A percentile compares a stretch with the other conserved stretches of the same genome.
These are phyloP conservation scores for Naganishia liquefaciens DNA, from an alignment of 1,284 basidiomycete genomes.

Conservation along the genomic window DNA sequence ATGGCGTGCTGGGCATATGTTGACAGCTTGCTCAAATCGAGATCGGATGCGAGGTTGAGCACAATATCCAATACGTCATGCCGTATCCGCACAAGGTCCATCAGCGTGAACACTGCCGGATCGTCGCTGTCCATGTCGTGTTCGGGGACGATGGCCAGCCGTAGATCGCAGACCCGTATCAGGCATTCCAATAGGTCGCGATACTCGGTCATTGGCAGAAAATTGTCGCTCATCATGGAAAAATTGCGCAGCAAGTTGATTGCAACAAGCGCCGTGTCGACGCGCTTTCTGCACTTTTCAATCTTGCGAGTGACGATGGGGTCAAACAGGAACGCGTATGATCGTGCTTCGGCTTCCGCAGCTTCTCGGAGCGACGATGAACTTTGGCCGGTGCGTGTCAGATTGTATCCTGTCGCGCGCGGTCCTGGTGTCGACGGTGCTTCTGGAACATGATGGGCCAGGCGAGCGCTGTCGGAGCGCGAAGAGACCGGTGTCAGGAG, in stretches of 20 bases:
- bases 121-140: conserved; percentile 48
- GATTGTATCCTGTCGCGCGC: neutral
- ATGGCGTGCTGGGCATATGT: conserved; percentile 55
- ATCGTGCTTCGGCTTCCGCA: conserved; percentile 7
- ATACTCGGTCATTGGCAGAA: conserved; percentile 66
- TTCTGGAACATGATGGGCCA: neutral
- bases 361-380: conserved; percentile 13
- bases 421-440: neutral
- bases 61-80: conserved; percentile 76
- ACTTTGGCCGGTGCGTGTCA: neutral
- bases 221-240: conserved; percentile 72
- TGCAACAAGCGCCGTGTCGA: conserved; percentile 67
- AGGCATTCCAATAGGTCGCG: conserved; percentile 67
- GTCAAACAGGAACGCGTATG: conserved; percentile 8
- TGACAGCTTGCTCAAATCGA: conserved; percentile 52
- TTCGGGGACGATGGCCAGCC: conserved; percentile 55
- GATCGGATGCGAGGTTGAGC: conserved; percentile 66
- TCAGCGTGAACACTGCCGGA: conserved; percentile 62
- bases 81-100: conserved; percentile 71
- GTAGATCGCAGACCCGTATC: conserved; percentile 63
- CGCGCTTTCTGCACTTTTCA: conserved; percentile 9
- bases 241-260: conserved; percentile 86
- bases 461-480: conserved; percentile 14
- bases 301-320: conserved; percentile 3
- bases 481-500: neutral